Conservation (phyloP, 2,329 filamentous ascomycete species). For the Hymenoscyphus linearis region DNA sequence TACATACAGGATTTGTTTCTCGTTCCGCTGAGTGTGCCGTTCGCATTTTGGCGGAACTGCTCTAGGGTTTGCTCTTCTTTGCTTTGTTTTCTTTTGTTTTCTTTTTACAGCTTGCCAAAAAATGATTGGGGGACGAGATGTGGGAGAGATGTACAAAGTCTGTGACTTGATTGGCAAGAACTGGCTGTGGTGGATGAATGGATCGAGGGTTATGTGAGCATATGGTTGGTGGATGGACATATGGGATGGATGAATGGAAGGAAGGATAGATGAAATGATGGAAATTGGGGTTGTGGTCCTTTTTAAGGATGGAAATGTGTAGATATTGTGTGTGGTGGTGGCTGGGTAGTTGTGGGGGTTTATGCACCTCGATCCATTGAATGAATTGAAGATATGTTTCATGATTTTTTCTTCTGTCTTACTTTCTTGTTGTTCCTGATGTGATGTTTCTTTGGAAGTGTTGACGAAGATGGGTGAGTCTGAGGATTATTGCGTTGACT, state of each 20-base stretch:
- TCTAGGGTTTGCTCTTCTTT: not conserved
- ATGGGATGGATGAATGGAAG: not conserved
- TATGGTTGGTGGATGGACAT: not conserved
- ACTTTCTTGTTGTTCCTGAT: no score
- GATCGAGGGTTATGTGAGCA: not conserved
- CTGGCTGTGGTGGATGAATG: not conserved
- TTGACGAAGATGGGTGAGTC: no score
- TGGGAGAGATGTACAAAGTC: not conserved
- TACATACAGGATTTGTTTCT: no score
- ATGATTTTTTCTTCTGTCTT: no score
- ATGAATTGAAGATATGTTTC: no score
- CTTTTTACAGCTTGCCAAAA: not conserved
- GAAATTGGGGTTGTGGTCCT: not conserved
- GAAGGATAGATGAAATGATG: not conserved
- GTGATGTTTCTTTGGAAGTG: no score
- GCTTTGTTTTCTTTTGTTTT: no score
- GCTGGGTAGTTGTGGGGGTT: no score
- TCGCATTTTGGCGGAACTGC: conserved; percentile 4
- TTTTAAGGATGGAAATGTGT: not conserved
- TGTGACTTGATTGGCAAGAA: not conserved
- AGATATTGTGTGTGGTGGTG: no score
- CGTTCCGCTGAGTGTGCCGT: no score
- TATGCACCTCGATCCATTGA: no score
- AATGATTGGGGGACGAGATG: not conserved
- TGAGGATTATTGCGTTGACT: no score